Base-by-base conservation (phyloP, 1,284 basidiomycete species). In the Rhizopogon parksii region DNA sequence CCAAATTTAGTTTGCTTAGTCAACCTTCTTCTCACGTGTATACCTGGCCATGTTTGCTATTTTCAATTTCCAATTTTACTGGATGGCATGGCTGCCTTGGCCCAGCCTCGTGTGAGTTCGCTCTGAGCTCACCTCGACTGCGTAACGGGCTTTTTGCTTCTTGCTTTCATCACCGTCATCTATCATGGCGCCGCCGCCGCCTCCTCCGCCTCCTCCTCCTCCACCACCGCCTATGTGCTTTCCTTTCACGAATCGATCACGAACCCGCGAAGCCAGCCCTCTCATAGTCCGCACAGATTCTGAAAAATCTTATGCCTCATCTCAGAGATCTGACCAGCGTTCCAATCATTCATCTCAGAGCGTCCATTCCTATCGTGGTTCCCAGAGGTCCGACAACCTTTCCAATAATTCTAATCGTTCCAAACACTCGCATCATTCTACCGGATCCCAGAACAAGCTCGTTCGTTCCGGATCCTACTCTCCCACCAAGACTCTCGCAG, bases 161-260 rank as follows among this genome's bases (percentile, higher is more conserved):
- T 27, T 30, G 55, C 60, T 51, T 36, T 50, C 54, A 50, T 49
- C 51, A 21, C 17, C 51, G 36, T 19, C 53, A 59, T 57, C 58
- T 21, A 66, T 58, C 63, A 70, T 73, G 65, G 54, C 74, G 21
- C 74, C 77, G 14, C 66, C 59, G 3, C 70, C 73, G 0, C 71
- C 72, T 0, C 67, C 69, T 4, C 71, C 71, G 0, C 76, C 77
- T 0, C 73, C 73, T 6, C 78, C 77, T 1, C 73, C 73, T 6
- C 78, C 79, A 0, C 77, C 79, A 0, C 79, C 79, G 1, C 79
- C 79, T 11, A 68, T 80, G 52, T 82, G 79, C 55, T 69, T 82
- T 24, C 80, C 80, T 6, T 80, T 79, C 62, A 60, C 67, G 1
- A 70, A 71, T 54, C 65, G 47, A 32, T 9, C 64, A 1, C 67